Base-by-base conservation (phyloP, 495 filamentous ascomycete species). In the Podospora australis region DNA sequence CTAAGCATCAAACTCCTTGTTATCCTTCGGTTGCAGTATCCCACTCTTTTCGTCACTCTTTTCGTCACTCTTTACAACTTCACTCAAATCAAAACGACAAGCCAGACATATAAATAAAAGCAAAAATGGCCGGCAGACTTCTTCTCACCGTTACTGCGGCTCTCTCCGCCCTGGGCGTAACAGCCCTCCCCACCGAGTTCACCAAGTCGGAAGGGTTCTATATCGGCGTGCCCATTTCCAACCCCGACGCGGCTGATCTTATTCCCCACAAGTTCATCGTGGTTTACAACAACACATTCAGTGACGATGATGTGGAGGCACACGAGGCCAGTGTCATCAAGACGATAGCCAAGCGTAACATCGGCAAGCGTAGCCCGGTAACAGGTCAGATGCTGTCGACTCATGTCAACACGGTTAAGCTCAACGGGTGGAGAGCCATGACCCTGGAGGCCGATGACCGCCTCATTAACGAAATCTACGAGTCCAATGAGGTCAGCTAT, bases 211-310 rank as follows among this genome's bases (percentile, higher is more conserved):
- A 56, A 21, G 38, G 47, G 29, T 29, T 60, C 55, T 57, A 55
- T 57, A 35, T 76, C 29, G 70, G 66, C 10, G 60, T 70, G 13
- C 70, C 72, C 49, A 53, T 78, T 49, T 63, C 62, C 54, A 76
- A 76, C 52, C 61, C 64, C 1, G 48, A 68, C 7, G 62, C 59
- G 23, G 38, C 25, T 13, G 56, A 73, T 45, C 39, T 63, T 28
- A 65, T 76, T 22, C 69, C 71, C 6, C 67, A 71, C 62, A 60
- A 56, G 28, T 76, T 70, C 55, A 76, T 76, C 29, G 71, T 76
- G 4, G 72, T 76, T 29, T 76, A 76, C 63, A 67, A 74, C 62
- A 69, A 57, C 63, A 69, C 62, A 6, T 66, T 58, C 51, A 57
- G 48, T 47, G 60, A 70, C 28, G 65, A 63, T 16, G 69, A 56